Evolutionary conservation across 1,284 basidiomycete species (phyloP), one percentile per base, ranked within the genome.

Genomic region (Trichosporon asahii): DNA sequence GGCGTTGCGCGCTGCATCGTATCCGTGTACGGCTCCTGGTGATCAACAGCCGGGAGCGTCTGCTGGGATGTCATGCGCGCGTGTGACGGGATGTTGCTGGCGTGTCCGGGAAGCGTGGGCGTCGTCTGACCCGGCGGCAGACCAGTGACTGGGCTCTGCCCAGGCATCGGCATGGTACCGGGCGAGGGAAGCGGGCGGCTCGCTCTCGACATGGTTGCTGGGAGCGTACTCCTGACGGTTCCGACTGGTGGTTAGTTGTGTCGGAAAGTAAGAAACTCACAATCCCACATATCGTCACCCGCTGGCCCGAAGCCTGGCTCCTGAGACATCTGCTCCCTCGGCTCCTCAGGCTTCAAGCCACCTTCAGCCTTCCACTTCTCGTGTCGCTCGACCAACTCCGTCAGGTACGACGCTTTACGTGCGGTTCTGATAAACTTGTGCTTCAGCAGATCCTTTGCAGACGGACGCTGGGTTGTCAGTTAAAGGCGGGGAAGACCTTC

Each of bases 401-500:
- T 97, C 71, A 98, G 86, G 78, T 96, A 97, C 76, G 85, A 92
- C 3, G 94, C 91, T 86, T 96, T 97, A 85, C 94, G 94, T 12
- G 96, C 95, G 85, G 92, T 90, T 72, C 91, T 89, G 75, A 99
- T 90, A 80, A 98, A 99, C 78, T 95, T 95, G 84, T 99, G 96
- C 80, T 95, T 97, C 70, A 99, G 86, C 46, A 99, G 87, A 70
- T 98, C 95, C 72, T 90, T 90, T n/a, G 96, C 97, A 14, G 92
- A 87, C 21, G 97, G 97, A 60, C 96, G 91, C 91, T 94, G 77
- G 15, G 61, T 37, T 21, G 9, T 64, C 37, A 18, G 65, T 21
- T 29, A 67, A 18, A 9, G 9, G 64, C 40, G 21, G 66, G 40
- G 53, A 9, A 31, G 31, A 85, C 89, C 9, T 3, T 37, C 35